These are phyloP conservation scores for Globisporangium megalacanthum DNA, from an alignment of 352 stramenopile genomes.

Conservation along the genomic window DNA sequence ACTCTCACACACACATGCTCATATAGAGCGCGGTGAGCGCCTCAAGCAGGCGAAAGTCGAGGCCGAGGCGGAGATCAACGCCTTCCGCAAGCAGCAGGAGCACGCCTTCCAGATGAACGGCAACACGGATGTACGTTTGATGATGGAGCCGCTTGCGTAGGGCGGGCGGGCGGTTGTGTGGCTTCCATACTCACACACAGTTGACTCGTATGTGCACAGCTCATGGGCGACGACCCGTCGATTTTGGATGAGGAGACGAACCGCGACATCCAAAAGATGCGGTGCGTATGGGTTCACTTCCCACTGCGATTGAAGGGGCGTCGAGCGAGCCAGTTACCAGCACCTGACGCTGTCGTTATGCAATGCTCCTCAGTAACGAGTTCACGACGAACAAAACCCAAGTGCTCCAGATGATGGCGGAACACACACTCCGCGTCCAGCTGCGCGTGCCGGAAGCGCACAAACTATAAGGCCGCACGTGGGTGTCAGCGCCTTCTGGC, in stretches of 20 bases:
- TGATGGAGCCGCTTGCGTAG: background rate
- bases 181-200: too few species aligned
- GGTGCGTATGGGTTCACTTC: constrained; percentile 22
- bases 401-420: constrained; percentile 72
- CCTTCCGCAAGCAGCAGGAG: constrained; percentile 83
- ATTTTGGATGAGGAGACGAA: constrained; percentile 75
- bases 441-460: constrained; percentile 60
- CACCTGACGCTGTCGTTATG: constrained; percentile 1
- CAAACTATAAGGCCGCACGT: constrained; percentile 35
- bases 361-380: constrained; percentile 25
- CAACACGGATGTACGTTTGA: constrained; percentile 59
- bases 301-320: too few species aligned
- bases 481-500: background rate
- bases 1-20: background rate
- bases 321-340: too few species aligned
- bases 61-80: constrained; percentile 78
- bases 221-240: constrained; percentile 75
- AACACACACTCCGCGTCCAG: constrained; percentile 61
- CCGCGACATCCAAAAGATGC: constrained; percentile 78
- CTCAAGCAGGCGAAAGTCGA: constrained; percentile 88
- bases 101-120: constrained; percentile 83
- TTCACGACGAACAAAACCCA: constrained; percentile 65
- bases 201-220: constrained; percentile 16
- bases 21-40: constrained; percentile 72
- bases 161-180: too few species aligned